These are phyloP conservation scores for Boletus tylopilopsis DNA, from an alignment of 768 basidiomycete species.

Conservation along the genomic window DNA sequence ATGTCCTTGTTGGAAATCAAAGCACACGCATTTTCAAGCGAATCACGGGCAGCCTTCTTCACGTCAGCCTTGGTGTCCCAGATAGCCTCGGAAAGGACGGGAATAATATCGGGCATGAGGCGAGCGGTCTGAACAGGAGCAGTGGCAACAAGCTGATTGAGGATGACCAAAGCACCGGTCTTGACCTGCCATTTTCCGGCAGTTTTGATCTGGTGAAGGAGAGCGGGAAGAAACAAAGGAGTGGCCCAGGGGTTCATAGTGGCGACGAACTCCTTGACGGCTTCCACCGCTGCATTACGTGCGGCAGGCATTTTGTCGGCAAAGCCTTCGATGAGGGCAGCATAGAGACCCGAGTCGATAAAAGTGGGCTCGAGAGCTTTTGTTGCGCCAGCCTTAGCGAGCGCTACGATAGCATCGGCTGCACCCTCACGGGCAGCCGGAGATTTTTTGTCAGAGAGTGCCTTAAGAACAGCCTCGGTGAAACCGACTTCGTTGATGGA, in stretches of 20 bases:
- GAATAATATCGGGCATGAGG: slow-evolving; percentile 93
- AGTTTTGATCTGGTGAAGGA: slow-evolving; percentile 91
- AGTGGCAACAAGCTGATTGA: slow-evolving; percentile 83
- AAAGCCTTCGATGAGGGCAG: slow-evolving; percentile 83
- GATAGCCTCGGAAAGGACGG: slow-evolving; percentile 90
- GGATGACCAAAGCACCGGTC: slow-evolving; percentile 75
- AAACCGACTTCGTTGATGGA: slow-evolving; percentile 70
- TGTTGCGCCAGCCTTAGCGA: slow-evolving; percentile 68
- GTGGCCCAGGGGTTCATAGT: slow-evolving; percentile 89
- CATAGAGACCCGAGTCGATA: slow-evolving; percentile 81
- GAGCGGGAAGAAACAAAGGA: slow-evolving; percentile 74
- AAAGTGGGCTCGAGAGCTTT: slow-evolving; percentile 87
- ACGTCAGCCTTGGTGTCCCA: slow-evolving; percentile 99
- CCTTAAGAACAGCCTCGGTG: slow-evolving; percentile 72
- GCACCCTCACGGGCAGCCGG: slow-evolving; percentile 89
- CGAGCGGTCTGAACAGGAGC: slow-evolving; percentile 81
- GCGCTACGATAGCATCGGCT: slow-evolving; percentile 59
- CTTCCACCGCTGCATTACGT: slow-evolving; percentile 80
- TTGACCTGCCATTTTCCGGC: slow-evolving; percentile 98
- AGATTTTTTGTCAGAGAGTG: slow-evolving; percentile 93
- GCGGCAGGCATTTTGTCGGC: slow-evolving; percentile 93
- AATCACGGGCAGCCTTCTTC: slow-evolving; percentile 96
- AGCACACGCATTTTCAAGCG: slow-evolving; percentile 91
- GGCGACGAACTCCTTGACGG: slow-evolving; percentile 70
- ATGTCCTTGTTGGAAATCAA: slow-evolving; percentile 98